Percentiles rank a stretch among this genome's conserved stretches.
Conservation (phyloP, 148 eudicot genomes). For the Pouteria glomerata region DNA sequence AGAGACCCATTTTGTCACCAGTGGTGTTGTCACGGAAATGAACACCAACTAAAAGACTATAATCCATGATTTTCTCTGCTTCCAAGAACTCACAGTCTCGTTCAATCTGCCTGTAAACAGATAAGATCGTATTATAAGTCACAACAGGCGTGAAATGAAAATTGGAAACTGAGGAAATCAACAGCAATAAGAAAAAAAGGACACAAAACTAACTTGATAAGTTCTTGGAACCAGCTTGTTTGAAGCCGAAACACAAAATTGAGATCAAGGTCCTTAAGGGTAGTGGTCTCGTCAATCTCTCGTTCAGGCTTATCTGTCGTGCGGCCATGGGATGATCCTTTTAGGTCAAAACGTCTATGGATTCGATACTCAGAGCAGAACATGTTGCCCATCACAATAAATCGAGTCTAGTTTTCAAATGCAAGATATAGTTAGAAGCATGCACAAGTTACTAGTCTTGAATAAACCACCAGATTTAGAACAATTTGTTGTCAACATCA, state of each 20-base stretch:
- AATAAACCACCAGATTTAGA: neutral
- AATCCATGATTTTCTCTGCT: conserved; percentile 92
- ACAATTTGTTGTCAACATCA: neutral
- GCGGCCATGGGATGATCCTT: conserved; percentile 95
- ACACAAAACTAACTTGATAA: conserved; percentile 65
- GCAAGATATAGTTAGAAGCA: neutral
- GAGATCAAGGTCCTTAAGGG: conserved; percentile 95
- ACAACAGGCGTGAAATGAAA: too few species aligned
- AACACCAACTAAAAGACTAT: conserved; percentile 88
- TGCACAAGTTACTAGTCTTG: too few species aligned
- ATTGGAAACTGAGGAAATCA: neutral
- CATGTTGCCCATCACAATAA: conserved; percentile 93
- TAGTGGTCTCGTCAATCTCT: conserved; percentile 92
- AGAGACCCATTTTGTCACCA: conserved; percentile 73
- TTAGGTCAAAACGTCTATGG: conserved; percentile 88
- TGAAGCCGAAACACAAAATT: conserved; percentile 87
- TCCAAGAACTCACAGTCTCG: conserved; percentile 93
- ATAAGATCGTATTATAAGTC: conserved; percentile 3
- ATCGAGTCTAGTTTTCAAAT: conserved; percentile 52
- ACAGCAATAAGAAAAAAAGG: neutral
- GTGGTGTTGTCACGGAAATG: conserved; percentile 81
- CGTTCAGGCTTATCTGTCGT: conserved; percentile 69
- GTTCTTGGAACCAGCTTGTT: conserved; percentile 74
- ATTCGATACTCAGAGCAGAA: conserved; percentile 89
- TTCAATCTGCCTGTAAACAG: conserved; percentile 64